Conservation (phyloP, 2,329 filamentous ascomycete species). For the Aspergillus persii region DNA sequence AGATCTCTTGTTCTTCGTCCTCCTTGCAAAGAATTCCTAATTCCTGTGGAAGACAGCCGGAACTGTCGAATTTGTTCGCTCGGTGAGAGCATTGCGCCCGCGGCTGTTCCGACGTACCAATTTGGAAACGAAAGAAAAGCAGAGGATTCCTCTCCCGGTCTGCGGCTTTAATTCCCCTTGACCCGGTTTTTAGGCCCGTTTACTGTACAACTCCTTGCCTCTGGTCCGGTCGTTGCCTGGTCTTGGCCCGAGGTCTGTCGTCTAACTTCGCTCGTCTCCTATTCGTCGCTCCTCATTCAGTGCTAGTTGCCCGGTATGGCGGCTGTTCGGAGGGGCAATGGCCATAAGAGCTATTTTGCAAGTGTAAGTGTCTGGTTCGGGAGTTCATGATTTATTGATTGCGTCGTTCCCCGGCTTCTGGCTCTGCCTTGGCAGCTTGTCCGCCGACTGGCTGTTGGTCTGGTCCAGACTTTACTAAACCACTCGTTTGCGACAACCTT, state of each 20-base stretch:
- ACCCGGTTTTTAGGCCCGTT: background rate
- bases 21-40: slow-evolving; percentile 4
- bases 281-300: slow-evolving; percentile 1
- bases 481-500: background rate
- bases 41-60: slow-evolving; percentile 14
- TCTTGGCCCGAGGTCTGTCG: slow-evolving; percentile 12
- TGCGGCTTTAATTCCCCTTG: background rate
- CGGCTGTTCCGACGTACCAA: background rate
- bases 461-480: background rate
- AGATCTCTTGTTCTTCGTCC: slow-evolving; percentile 9
- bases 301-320: slow-evolving; percentile 25
- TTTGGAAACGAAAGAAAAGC: slow-evolving; percentile 1
- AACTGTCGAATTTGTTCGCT: slow-evolving; percentile 16
- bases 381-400: background rate
- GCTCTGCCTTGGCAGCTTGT: background rate
- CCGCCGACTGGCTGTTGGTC: background rate
- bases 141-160: background rate
- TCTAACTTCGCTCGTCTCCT: background rate
- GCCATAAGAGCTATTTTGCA: slow-evolving; percentile 37
- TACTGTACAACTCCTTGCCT: background rate
- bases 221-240: slow-evolving; percentile 17
- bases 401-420: background rate
- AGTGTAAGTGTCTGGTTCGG: slow-evolving; percentile 28
- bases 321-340: slow-evolving; percentile 28
- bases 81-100: background rate